phyloP scores from a whole-genome alignment of 768 basidiomycete species.

The Auricularia sp. region DNA sequence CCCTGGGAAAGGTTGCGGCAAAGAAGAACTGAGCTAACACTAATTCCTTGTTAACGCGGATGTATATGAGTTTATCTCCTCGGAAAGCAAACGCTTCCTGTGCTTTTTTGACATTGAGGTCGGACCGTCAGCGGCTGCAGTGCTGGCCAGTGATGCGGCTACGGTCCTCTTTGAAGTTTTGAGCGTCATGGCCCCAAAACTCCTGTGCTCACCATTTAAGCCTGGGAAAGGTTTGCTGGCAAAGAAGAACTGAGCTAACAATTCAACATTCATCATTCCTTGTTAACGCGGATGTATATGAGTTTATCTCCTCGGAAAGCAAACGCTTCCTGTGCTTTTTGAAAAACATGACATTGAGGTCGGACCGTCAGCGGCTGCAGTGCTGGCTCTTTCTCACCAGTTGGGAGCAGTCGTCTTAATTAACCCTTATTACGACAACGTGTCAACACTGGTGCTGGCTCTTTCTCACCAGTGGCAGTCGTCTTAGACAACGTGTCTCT shows the following conservation, averaged over 20 bases:
- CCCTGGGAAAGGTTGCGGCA: constrained; percentile 45
- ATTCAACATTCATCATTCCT: too few species aligned
- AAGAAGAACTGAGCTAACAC: background rate
- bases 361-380: background rate
- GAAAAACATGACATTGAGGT: background rate
- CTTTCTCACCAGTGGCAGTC: too few species aligned
- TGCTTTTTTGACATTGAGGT: background rate
- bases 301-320: background rate
- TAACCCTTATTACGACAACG: too few species aligned
- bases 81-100: background rate
- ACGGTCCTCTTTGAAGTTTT: constrained; percentile 68
- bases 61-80: background rate
- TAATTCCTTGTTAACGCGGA: background rate
- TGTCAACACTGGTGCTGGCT: too few species aligned
- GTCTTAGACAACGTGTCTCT: too few species aligned
- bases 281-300: background rate
- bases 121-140: background rate
- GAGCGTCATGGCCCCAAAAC: constrained; percentile 74
- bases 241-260: background rate
- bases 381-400: background rate
- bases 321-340: background rate
- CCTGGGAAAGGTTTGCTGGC: constrained; percentile 43
- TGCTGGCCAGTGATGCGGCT: too few species aligned
- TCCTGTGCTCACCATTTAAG: too few species aligned
- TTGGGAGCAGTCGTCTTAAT: too few species aligned